Conservation (phyloP, 345 rosid species). For the Camelina sativa region DNA sequence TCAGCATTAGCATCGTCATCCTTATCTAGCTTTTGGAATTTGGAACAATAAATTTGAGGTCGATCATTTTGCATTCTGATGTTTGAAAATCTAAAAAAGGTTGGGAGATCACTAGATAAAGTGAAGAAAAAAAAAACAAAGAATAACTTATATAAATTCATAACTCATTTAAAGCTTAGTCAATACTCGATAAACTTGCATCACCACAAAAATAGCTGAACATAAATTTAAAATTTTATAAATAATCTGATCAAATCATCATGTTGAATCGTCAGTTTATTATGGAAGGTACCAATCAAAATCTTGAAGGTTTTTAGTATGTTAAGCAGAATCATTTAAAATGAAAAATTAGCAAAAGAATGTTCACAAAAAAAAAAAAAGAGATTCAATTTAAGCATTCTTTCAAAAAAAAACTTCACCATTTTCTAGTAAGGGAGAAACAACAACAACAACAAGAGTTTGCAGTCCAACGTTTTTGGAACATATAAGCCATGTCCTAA, state of each 20-base stretch:
- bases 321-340: not conserved
- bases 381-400: not conserved
- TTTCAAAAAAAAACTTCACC: not conserved
- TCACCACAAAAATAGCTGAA: not conserved
- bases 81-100: not conserved
- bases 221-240: not conserved
- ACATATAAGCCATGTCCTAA: not conserved
- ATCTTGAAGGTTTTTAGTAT: not conserved
- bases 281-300: not conserved
- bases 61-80: not conserved
- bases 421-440: constrained; percentile 8
- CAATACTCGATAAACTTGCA: not conserved
- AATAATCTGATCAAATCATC: not conserved
- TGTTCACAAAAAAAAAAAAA: not conserved
- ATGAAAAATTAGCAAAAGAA: not conserved
- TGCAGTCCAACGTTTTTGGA: not conserved
- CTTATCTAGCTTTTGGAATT: constrained; percentile 16
- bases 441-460: not conserved
- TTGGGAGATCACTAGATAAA: not conserved
- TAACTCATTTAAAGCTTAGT: not conserved
- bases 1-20: not conserved
- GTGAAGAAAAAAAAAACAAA: not conserved
- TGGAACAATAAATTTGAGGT: not conserved
- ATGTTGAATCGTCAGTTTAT: not conserved
- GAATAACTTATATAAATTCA: not conserved